Evolutionary conservation across 2,329 filamentous ascomycete genomes (phyloP), one percentile per base, ranked within the genome.

Genomic region (Aspergillus hortae): DNA sequence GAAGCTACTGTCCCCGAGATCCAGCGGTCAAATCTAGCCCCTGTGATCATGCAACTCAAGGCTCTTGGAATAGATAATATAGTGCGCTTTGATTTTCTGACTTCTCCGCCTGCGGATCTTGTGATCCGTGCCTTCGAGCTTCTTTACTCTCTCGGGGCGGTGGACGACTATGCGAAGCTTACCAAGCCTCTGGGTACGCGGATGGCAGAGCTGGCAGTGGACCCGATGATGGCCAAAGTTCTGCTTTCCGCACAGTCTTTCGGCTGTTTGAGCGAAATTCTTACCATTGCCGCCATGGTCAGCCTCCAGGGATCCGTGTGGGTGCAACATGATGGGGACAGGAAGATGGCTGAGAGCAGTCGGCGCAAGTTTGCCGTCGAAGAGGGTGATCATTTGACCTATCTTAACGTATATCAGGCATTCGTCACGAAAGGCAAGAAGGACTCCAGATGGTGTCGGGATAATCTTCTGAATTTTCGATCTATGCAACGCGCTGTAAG

Each of bases 21-120:
- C 30, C 92, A 96, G 65, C 84, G 94, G 46, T 92, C 89, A 1
- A 95, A 97, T 64, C 80, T 99, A 19, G 91, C 92, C 0, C 89
- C 91, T 0, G 85, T 91, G 2, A 82, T 97, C 36, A 79, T 99
- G 41, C 92, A 97, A 64, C 84, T 99, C 36, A 96, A 97, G 72
- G 92, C 94, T 1, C 78, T 99, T 1, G 94, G 94, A 0, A 95
- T 97, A 59, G 92, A 96, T 69, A 97, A 99, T 61, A 86, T 97
- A 32, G 84, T 90, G 4, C 86, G 90, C 4, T 99, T 97, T 68
- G 86, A 92, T 62, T 99, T 92, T 67, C 75, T 96, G 47, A 92
- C 89, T 3, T 79, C 90, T 2, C 94, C 94, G 10, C 91, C 94
- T 0, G 84, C 91, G 0, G 86, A 92, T 62, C 83, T 96, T 27